Percentiles rank a stretch among this genome's conserved stretches.
These are phyloP conservation scores for Fonsecaea erecta DNA, from an alignment of 2,329 filamentous ascomycete species.

Conservation along the genomic window DNA sequence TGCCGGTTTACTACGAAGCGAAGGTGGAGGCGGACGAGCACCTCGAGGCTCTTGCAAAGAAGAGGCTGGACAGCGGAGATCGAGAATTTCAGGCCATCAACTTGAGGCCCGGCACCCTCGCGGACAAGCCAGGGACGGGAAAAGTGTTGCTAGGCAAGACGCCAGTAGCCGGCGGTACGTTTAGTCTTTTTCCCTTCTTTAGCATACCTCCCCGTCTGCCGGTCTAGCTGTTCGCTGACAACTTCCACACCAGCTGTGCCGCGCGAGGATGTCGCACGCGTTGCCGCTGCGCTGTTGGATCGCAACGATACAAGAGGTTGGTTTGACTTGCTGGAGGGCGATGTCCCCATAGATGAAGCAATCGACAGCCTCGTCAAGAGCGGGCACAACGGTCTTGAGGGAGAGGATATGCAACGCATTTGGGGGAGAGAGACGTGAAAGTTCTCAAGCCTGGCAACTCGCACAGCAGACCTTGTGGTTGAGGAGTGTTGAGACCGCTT, in stretches of 20 bases:
- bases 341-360: conserved; percentile 52
- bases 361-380: conserved; percentile 53
- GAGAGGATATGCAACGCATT: conserved; percentile 57
- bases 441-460: neutral
- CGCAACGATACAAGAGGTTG: conserved; percentile 56
- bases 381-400: conserved; percentile 52
- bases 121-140: conserved; percentile 53
- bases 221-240: neutral
- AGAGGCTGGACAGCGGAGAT: conserved; percentile 39
- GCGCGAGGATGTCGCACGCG: conserved; percentile 58
- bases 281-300: conserved; percentile 55
- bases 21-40: conserved; percentile 63
- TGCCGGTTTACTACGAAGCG: conserved; percentile 59
- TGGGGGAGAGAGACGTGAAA: conserved; percentile 25
- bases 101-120: conserved; percentile 57
- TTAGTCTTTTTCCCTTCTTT: neutral
- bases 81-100: conserved; percentile 55
- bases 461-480: no score
- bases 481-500: neutral
- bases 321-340: conserved; percentile 59
- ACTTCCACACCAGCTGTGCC: conserved; percentile 43
- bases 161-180: conserved; percentile 42
- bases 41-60: conserved; percentile 52
- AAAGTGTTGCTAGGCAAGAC: conserved; percentile 57
- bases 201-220: neutral